Conservation (phyloP, 2,329 filamentous ascomycete genomes). For the Penicillium sp. region DNA sequence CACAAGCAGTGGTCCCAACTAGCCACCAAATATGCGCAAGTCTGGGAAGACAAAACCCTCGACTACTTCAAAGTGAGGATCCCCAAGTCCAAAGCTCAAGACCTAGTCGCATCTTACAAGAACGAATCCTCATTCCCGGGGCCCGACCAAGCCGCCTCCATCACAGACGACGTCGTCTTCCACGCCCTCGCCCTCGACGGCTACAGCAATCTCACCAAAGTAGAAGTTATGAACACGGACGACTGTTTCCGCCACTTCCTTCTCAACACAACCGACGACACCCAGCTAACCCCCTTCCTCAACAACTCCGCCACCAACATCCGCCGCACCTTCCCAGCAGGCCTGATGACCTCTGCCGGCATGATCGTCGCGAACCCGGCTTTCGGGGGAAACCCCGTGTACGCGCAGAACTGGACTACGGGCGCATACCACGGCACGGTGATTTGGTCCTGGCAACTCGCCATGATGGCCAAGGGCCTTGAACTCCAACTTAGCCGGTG, state of each 20-base stretch:
- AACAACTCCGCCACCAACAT: conserved; percentile 65
- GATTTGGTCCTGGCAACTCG: conserved; percentile 69
- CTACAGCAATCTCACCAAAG: conserved; percentile 55
- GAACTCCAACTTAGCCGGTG: conserved; percentile 64
- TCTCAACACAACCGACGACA: conserved; percentile 64
- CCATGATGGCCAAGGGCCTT: conserved; percentile 68
- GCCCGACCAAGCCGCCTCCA: conserved; percentile 50
- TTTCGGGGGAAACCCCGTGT: conserved; percentile 56
- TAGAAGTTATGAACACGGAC: conserved; percentile 68
- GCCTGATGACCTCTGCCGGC: conserved; percentile 62
- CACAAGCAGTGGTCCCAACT: conserved; percentile 54
- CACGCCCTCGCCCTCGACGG: conserved; percentile 65
- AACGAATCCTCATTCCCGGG: conserved; percentile 53
- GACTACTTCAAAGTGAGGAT: conserved; percentile 62
- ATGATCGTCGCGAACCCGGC: conserved; percentile 68
- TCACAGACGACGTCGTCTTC: conserved; percentile 57
- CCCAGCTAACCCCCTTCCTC: conserved; percentile 62
- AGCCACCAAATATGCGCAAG: conserved; percentile 59
- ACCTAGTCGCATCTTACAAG: conserved; percentile 58
- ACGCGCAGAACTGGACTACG: conserved; percentile 61
- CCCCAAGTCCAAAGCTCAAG: conserved; percentile 51
- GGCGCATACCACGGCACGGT: conserved; percentile 68
- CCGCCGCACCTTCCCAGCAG: conserved; percentile 63
- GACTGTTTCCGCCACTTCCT: conserved; percentile 69
- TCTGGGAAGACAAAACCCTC: conserved; percentile 68